Conservation (phyloP, 441 rosid genomes). For the Euphorbia schlechtendalii region DNA sequence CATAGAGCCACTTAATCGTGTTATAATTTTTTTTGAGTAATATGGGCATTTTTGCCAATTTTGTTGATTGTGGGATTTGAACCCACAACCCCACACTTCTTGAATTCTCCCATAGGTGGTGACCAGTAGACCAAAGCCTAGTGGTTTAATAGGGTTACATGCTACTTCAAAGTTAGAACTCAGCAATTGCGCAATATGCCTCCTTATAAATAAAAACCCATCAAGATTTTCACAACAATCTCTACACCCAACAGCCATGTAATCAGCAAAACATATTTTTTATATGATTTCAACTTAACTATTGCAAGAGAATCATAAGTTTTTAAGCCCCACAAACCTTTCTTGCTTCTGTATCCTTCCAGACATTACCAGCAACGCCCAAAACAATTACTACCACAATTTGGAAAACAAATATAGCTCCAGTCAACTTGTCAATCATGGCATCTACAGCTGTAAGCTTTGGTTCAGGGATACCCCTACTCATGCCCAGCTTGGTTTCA, state of each 20-base stretch:
- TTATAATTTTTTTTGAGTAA: too few species aligned
- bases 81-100: too few species aligned
- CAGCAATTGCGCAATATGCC: too few species aligned
- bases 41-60: too few species aligned
- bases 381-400: constrained; percentile 92
- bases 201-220: too few species aligned
- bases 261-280: constrained; percentile 6
- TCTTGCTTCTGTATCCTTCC: constrained; percentile 99
- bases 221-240: not conserved
- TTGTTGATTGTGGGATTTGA: too few species aligned
- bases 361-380: constrained; percentile 92
- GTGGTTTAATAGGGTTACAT: not conserved
- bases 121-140: too few species aligned
- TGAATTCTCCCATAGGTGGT: too few species aligned
- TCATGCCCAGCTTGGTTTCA: constrained; percentile 98
- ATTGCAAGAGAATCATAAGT: constrained; percentile 14
- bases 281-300: constrained; percentile 5
- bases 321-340: constrained; percentile 46
- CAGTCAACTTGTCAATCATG: constrained; percentile 98
- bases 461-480: constrained; percentile 95
- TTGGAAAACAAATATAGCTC: constrained; percentile 97
- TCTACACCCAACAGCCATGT: not conserved
- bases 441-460: constrained; percentile 99
- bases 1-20: not conserved
- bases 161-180: too few species aligned